A percentile compares a stretch with the other conserved stretches of the same genome.
Conservation (phyloP, 1,284 basidiomycete genomes). For the Chalciporus sp. region DNA sequence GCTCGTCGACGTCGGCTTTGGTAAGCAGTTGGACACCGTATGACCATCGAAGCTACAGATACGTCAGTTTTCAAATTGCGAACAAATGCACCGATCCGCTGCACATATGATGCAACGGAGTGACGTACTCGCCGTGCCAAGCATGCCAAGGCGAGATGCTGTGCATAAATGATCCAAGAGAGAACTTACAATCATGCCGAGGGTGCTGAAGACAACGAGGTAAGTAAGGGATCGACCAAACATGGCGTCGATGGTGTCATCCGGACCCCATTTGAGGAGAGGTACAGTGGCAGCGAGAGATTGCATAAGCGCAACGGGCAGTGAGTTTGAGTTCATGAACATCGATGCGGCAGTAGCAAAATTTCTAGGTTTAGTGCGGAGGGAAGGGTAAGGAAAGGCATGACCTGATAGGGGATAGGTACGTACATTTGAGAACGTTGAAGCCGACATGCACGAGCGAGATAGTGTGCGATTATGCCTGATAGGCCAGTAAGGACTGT, state of each 20-base stretch:
- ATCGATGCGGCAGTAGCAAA: constrained; percentile 85
- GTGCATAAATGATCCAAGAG: background rate
- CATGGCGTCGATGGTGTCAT: constrained; percentile 87
- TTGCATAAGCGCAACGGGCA: constrained; percentile 92
- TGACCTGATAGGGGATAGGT: background rate
- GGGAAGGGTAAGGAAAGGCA: background rate
- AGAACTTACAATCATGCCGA: constrained; percentile 82
- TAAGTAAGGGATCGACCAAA: constrained; percentile 92
- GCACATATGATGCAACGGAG: background rate
- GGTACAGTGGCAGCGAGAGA: constrained; percentile 86
- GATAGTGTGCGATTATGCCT: constrained; percentile 51
- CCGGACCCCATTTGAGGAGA: constrained; percentile 79
- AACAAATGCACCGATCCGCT: background rate
- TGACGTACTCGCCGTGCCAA: background rate
- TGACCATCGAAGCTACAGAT: constrained; percentile 81
- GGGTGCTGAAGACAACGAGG: constrained; percentile 88
- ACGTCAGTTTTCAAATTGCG: background rate
- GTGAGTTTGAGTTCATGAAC: constrained; percentile 93
- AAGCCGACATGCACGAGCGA: constrained; percentile 55
- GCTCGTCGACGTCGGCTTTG: constrained; percentile 49
- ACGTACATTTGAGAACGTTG: constrained; percentile 64
- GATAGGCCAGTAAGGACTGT: constrained; percentile 70
- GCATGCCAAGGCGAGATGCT: background rate
- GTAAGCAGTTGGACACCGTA: constrained; percentile 82
- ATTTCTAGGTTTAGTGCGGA: constrained; percentile 46